phyloP scores from a whole-genome alignment of 2,329 filamentous ascomycete genomes.

The Grosmannia penicillata region DNA sequence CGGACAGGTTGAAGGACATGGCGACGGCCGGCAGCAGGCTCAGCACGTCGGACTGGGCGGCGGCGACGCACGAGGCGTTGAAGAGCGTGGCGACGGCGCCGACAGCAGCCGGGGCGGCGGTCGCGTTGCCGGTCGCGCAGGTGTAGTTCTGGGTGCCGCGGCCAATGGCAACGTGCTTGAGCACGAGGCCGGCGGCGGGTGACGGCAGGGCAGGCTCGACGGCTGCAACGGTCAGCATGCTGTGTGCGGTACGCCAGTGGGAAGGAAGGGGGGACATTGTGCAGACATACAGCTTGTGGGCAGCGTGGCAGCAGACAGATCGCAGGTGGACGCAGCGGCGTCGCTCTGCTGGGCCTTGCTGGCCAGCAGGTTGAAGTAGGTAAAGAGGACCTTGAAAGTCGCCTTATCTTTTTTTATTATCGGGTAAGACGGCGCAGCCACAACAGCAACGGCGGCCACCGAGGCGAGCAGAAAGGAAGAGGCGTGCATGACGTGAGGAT shows the following conservation, averaged over 20 bases:
- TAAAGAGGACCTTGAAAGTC: conserved; percentile 25
- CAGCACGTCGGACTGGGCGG: conserved; percentile 53
- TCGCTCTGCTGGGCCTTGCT: conserved; percentile 35
- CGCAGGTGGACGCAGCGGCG: conserved; percentile 30
- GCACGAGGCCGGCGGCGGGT: conserved; percentile 41
- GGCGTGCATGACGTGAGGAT: conserved; percentile 41
- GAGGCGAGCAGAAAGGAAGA: conserved; percentile 30
- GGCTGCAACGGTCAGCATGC: conserved; percentile 10
- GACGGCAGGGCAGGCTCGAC: conserved; percentile 22
- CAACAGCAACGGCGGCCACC: conserved; percentile 28
- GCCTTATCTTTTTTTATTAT: conserved; percentile 24
- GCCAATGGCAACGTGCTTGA: conserved; percentile 72
- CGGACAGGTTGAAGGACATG: conserved; percentile 47
- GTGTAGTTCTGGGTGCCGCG: conserved; percentile 92
- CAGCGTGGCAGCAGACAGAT: conserved; percentile 36
- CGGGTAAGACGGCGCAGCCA: conserved; percentile 32
- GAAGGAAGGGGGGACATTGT: conserved; percentile 28
- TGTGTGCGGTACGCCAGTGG: conserved; percentile 13
- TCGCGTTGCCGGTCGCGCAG: conserved; percentile 48
- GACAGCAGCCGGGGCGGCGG: conserved; percentile 44
- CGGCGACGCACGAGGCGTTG: conserved; percentile 70
- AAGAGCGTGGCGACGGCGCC: conserved; percentile 77
- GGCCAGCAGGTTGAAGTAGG: conserved; percentile 48
- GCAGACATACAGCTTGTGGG: conserved; percentile 23
- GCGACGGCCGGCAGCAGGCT: conserved; percentile 49